These are phyloP conservation scores for Ceratocystis ficicola DNA, from an alignment of 2,329 filamentous ascomycete genomes.

Conservation along the genomic window DNA sequence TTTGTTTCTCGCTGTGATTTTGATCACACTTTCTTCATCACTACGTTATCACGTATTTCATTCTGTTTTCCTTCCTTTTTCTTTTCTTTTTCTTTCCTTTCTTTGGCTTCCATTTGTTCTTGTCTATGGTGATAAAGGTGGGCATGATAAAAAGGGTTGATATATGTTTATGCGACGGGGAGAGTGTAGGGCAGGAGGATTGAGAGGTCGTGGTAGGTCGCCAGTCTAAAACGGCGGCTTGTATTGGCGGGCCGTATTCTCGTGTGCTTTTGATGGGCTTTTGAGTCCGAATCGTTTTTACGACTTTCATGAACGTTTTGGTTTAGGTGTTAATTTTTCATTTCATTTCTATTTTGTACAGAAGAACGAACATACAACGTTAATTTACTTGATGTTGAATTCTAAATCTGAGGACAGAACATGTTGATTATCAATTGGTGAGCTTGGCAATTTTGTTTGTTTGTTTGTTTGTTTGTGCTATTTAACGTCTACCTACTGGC, in stretches of 20 bases:
- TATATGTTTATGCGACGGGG: neutral
- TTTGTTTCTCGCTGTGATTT: slow-evolving; percentile 21
- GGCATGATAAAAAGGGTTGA: neutral
- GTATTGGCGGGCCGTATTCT: neutral
- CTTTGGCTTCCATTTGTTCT: neutral
- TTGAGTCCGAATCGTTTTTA: slow-evolving; percentile 12
- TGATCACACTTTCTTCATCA: slow-evolving; percentile 13
- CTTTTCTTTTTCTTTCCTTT: slow-evolving; percentile 21
- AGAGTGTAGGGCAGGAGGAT: neutral
- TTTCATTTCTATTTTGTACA: neutral
- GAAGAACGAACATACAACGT: slow-evolving; percentile 14
- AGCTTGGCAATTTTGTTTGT: too few relatives aligned
- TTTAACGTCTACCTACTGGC: too few relatives aligned
- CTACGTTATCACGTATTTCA: slow-evolving; percentile 20
- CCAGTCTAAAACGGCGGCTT: neutral
- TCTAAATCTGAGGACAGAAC: too few relatives aligned
- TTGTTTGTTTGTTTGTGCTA: too few relatives aligned
- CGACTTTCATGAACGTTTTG: slow-evolving; percentile 8
- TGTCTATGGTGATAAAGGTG: slow-evolving; percentile 4
- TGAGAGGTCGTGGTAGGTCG: neutral
- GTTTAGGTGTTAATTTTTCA: neutral
- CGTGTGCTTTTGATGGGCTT: neutral
- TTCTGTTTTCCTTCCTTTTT: slow-evolving; percentile 21
- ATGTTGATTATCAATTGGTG: too few relatives aligned
- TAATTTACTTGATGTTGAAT: neutral